phyloP scores from a whole-genome alignment of 1,139 yeast species.

The Lodderomyces orthopsilosis region DNA sequence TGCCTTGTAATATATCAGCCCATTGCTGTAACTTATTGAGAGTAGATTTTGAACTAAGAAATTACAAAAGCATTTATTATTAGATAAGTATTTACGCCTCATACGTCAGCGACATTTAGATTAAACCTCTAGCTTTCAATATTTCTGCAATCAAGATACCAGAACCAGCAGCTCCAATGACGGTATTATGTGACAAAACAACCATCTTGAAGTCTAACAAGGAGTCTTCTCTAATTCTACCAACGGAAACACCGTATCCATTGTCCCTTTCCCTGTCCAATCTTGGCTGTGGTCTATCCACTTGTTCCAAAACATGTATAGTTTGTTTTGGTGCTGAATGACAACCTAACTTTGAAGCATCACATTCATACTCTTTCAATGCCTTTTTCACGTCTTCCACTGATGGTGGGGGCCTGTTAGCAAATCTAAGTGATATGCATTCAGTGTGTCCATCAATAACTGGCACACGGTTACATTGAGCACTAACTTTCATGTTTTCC shows the following conservation, averaged over 20 bases:
- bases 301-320: conserved; percentile 86
- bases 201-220: conserved; percentile 95
- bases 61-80: not conserved
- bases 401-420: conserved; percentile 79
- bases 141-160: conserved; percentile 95
- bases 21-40: too few relatives aligned
- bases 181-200: conserved; percentile 91
- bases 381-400: conserved; percentile 73
- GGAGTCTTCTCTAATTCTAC: conserved; percentile 90
- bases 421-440: conserved; percentile 84
- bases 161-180: conserved; percentile 99
- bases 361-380: conserved; percentile 75
- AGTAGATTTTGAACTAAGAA: too few relatives aligned
- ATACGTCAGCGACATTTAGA: conserved; percentile 42
- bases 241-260: conserved; percentile 94
- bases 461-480: conserved; percentile 96
- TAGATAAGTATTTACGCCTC: not conserved
- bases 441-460: conserved; percentile 98
- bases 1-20: too few relatives aligned
- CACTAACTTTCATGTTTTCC: conserved; percentile 80
- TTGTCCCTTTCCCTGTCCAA: conserved; percentile 93
- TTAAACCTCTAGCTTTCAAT: conserved; percentile 69
- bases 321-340: conserved; percentile 91
- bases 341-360: conserved; percentile 74
- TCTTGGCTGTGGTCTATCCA: conserved; percentile 97